Base-by-base conservation (phyloP, 2,329 filamentous ascomycete genomes). In the Rachicladosporium sp. region DNA sequence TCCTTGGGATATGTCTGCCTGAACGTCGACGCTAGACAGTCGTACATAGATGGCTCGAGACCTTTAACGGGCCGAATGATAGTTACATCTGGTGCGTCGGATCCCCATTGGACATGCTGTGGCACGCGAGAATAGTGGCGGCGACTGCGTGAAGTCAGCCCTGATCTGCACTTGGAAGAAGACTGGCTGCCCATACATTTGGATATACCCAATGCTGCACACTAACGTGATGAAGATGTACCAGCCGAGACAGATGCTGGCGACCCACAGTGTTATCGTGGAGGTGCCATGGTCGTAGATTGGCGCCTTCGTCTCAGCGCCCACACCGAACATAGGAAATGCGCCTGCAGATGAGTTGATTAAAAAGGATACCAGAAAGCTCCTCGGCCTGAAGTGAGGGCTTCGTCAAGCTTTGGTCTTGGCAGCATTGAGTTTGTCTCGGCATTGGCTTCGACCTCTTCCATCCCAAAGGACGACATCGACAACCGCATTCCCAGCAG, bases 1-100 rank as follows among this genome's bases (percentile, higher is more conserved):
- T 82, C 70, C 29, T 58, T 62, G 1, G 89, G 85, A 56, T 96
- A 96, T 40, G 76, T 71, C 60, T 94, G 88, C 35, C 68, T 76
- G 58, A 95, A 88, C 2, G 82, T 85, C 4, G 88, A 82, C 23
- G 83, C 82, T 31, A 98, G 79, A 55, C 91, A 96, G 54, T 94
- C 85, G 69, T 93, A 94, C 15, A 96, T 76, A 47, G 78, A 76
- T 3, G 87, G 83, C 59, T 96, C 91, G 41, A 93, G 71, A 44
- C 88, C 91, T 63, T 95, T 96, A 48, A 94, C 80, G 0, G 91
- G 93, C 2, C 91, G 82, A 50, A 98, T 87, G 44, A 94, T 73
- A 27, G 91, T 96, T 52, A 98, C 73, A 64, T 85, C 79, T 10
- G 88, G 89, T 3, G 86, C 68, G 31, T 78, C 64, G 9, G 39